Conservation (phyloP, 208 protist genomes). For the Leishmania amazonensis region DNA sequence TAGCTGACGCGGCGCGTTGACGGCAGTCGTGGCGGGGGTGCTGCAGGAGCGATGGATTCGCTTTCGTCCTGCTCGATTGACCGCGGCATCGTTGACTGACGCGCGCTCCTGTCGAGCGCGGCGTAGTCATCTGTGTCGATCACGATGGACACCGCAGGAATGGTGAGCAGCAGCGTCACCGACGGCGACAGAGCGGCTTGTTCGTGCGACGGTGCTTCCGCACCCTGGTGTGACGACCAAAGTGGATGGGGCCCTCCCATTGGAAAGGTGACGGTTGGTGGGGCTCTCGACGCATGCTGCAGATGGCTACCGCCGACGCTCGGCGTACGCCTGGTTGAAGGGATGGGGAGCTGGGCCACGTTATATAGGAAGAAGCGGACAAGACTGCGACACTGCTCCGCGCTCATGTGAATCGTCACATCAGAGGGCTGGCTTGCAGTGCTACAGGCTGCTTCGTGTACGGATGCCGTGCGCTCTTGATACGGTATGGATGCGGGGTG, state of each 20-base stretch:
- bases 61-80: neutral
- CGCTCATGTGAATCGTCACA: conserved; percentile 5
- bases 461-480: neutral
- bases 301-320: neutral
- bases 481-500: neutral
- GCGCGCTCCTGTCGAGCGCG: neutral
- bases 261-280: too few species aligned
- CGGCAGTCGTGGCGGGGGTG: neutral
- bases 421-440: neutral
- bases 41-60: neutral
- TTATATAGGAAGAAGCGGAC: conserved; percentile 13
- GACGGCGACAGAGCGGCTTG: neutral
- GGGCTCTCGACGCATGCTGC: neutral
- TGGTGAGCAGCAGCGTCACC: conserved; percentile 7
- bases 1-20: conserved; percentile 4
- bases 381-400: conserved; percentile 13
- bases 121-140: neutral
- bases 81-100: neutral
- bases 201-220: neutral
- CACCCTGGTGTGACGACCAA: neutral
- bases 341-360: conserved; percentile 11
- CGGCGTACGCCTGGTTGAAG: neutral
- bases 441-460: neutral
- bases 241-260: neutral
- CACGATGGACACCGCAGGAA: neutral